phyloP scores from a whole-genome alignment of 495 filamentous ascomycete genomes.

The Talaromyces wortmannii region DNA sequence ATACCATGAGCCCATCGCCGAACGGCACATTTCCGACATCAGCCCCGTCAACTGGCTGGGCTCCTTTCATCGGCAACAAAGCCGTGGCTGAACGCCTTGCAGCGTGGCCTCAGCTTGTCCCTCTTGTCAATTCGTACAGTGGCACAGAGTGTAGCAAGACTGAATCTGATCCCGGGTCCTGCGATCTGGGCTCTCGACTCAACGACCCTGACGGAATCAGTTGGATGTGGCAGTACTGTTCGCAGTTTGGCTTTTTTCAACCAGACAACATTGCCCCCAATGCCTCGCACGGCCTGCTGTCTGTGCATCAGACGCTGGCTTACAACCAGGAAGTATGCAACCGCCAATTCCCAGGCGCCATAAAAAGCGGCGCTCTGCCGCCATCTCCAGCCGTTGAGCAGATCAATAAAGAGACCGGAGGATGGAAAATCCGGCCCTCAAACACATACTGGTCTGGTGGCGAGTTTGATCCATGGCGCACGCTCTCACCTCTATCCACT shows the following conservation, averaged over 20 bases:
- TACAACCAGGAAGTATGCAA: conserved; percentile 47
- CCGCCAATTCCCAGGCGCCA: conserved; percentile 42
- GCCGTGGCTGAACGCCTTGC: conserved; percentile 40
- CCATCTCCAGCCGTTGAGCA: conserved; percentile 22
- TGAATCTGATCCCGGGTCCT: conserved; percentile 26
- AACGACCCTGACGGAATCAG: conserved; percentile 31
- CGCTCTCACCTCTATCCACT: conserved; percentile 38
- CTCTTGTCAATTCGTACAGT: conserved; percentile 32
- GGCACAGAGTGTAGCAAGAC: background rate
- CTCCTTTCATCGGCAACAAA: conserved; percentile 27
- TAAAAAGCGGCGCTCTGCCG: conserved; percentile 36
- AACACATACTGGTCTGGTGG: conserved; percentile 49
- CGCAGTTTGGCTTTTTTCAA: conserved; percentile 52
- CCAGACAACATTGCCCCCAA: conserved; percentile 42
- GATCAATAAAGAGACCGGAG: conserved; percentile 41
- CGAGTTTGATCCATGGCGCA: conserved; percentile 54
- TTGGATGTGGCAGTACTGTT: conserved; percentile 59
- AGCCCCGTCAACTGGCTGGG: conserved; percentile 22
- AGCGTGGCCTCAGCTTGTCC: conserved; percentile 31
- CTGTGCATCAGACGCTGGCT: conserved; percentile 41
- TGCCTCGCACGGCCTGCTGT: conserved; percentile 26
- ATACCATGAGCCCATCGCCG: background rate
- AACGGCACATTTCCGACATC: background rate
- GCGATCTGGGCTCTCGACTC: conserved; percentile 29
- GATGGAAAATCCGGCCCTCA: conserved; percentile 52